Evolutionary conservation across 495 filamentous ascomycete species (phyloP).

Genomic region (Aspergillus olivimuriae): DNA sequence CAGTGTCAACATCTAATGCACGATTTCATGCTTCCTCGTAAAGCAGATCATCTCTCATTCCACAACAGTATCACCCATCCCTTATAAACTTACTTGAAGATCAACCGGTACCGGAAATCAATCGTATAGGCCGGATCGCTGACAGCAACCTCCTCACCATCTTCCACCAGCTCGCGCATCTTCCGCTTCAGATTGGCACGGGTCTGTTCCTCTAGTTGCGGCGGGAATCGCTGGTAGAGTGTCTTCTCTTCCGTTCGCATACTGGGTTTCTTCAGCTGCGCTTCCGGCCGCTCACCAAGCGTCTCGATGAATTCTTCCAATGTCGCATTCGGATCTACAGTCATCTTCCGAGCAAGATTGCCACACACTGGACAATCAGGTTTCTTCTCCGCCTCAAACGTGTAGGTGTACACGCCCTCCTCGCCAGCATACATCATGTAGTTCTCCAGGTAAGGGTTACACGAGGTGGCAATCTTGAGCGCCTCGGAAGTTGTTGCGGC

Average conservation of each 20-base stretch:
- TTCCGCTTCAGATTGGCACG: conserved; percentile 74
- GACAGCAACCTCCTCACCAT: conserved; percentile 71
- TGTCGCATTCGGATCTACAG: conserved; percentile 64
- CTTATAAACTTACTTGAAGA: conserved; percentile 27
- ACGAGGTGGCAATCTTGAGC: conserved; percentile 81
- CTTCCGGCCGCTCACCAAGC: conserved; percentile 74
- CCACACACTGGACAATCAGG: conserved; percentile 93
- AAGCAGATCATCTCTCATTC: conserved; percentile 8
- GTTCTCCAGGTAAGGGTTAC: conserved; percentile 78
- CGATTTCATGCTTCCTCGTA: conserved; percentile 13
- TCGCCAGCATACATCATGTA: conserved; percentile 99
- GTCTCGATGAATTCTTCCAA: conserved; percentile 81
- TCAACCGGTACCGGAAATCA: conserved; percentile 64
- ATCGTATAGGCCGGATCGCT: conserved; percentile 74
- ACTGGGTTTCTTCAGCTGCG: conserved; percentile 85
- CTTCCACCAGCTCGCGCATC: conserved; percentile 54
- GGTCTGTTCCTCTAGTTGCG: conserved; percentile 73
- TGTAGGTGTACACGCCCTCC: conserved; percentile 92
- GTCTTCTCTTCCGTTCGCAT: conserved; percentile 75
- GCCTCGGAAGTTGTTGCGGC: conserved; percentile 95
- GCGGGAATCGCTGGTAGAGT: conserved; percentile 82
- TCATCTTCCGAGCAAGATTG: conserved; percentile 64
- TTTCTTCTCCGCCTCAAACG: conserved; percentile 88
- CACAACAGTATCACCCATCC: background rate
- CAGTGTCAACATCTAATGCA: conserved; percentile 12